Percentiles rank a stretch among this genome's conserved stretches.
Evolutionary conservation across 1,284 basidiomycete species (phyloP).

Genomic region (Thecaphora thlaspeos): DNA sequence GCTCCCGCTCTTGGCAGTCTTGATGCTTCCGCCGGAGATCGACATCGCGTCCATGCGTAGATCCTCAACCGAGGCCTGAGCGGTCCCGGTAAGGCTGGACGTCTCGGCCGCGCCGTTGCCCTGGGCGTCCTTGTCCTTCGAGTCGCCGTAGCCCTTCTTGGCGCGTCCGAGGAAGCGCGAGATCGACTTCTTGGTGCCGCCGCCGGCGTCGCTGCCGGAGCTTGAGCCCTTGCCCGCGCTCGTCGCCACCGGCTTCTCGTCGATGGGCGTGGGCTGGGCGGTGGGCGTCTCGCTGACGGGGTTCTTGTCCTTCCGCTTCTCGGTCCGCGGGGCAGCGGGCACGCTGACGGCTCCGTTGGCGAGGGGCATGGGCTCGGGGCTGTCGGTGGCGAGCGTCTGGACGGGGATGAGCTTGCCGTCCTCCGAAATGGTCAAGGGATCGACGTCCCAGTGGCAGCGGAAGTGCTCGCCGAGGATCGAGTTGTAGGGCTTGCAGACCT

Average conservation of each 20-base stretch:
- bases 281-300: constrained; percentile 11
- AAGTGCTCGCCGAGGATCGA: constrained; percentile 54
- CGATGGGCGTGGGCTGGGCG: constrained; percentile 16
- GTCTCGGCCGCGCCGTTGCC: constrained; percentile 4
- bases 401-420: constrained; percentile 33
- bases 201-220: not conserved
- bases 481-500: constrained; percentile 86
- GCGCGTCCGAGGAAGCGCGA: constrained; percentile 35
- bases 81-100: constrained; percentile 1
- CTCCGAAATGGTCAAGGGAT: constrained; percentile 27
- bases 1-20: constrained; percentile 6
- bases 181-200: constrained; percentile 24
- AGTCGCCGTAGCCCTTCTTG: constrained; percentile 15
- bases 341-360: constrained; percentile 1
- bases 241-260: constrained; percentile 20
- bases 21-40: constrained; percentile 12
- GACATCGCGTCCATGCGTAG: constrained; percentile 13
- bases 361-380: constrained; percentile 23
- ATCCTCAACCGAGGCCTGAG: constrained; percentile 2
- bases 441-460: constrained; percentile 54
- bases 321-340: not conserved
- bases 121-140: constrained; percentile 8
- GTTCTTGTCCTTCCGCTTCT: not conserved
- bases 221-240: constrained; percentile 14
- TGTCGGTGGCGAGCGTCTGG: constrained; percentile 17